These are phyloP conservation scores for Ganoderma sinense DNA, from an alignment of 1,284 basidiomycete genomes.

Conservation along the genomic window DNA sequence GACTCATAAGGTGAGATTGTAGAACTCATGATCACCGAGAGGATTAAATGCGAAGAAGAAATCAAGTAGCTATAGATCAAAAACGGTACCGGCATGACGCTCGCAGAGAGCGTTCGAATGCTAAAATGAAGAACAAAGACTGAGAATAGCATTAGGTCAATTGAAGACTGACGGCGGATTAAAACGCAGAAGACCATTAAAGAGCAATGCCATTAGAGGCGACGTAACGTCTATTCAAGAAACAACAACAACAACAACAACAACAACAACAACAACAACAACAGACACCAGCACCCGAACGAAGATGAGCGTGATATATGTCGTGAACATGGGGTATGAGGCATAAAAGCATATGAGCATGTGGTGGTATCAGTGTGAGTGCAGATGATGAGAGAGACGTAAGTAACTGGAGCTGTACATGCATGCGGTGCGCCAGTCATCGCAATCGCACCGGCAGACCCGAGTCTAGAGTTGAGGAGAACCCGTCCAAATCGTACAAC, in stretches of 20 bases:
- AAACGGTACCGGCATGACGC: neutral
- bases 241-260: neutral
- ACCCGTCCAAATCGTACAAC: neutral
- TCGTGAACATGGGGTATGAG: conserved; percentile 30
- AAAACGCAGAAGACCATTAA: neutral
- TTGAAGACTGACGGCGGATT: neutral
- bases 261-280: neutral
- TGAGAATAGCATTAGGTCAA: neutral
- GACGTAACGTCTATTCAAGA: conserved; percentile 1
- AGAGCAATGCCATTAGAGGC: neutral
- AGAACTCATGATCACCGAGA: too few species aligned
- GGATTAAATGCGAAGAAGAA: neutral
- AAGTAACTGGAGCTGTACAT: neutral
- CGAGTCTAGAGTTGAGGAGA: neutral
- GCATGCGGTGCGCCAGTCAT: neutral
- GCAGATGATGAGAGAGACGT: neutral
- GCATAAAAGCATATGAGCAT: conserved; percentile 33
- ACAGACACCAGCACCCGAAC: neutral
- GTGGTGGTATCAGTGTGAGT: conserved; percentile 25
- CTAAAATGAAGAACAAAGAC: neutral
- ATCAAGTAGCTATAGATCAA: neutral
- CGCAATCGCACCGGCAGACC: neutral
- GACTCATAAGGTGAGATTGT: too few species aligned
- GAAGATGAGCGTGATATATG: conserved; percentile 18
- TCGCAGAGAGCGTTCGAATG: neutral